These are phyloP conservation scores for Cajanus cajan DNA, from an alignment of 306 rosid genomes.

Conservation along the genomic window DNA sequence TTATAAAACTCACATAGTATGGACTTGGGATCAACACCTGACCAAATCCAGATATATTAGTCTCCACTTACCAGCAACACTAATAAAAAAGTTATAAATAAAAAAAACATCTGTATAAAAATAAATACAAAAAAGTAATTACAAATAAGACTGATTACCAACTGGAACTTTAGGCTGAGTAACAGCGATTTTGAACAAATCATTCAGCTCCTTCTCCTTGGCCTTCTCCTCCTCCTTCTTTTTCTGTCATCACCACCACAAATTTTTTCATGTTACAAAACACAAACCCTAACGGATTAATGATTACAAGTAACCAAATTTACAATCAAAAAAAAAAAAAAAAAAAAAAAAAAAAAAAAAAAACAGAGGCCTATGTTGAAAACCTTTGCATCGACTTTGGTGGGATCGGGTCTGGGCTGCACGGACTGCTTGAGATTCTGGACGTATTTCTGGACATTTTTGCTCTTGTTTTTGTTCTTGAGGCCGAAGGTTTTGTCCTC, in stretches of 20 bases:
- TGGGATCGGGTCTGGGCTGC: conserved; percentile 62
- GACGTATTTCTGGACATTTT: conserved; percentile 84
- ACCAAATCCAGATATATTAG: conserved; percentile 1
- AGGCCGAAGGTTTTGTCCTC: conserved; percentile 98
- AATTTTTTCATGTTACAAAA: neutral
- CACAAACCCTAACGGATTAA: neutral
- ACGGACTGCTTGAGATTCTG: conserved; percentile 73
- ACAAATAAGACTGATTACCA: conserved; percentile 49
- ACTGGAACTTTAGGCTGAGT: conserved; percentile 91
- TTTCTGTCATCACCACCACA: conserved; percentile 51
- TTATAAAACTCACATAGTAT: conserved; percentile 88
- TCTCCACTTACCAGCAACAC: neutral
- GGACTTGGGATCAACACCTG: conserved; percentile 99
- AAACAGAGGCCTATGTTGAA: neutral
- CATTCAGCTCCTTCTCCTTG: conserved; percentile 90
- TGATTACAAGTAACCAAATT: neutral
- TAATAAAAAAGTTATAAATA: no score
- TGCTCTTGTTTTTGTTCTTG: conserved; percentile 93
- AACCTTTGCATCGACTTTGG: conserved; percentile 73
- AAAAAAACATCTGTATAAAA: no score
- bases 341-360: neutral
- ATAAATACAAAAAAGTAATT: neutral
- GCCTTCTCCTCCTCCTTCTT: conserved; percentile 98
- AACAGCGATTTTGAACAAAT: conserved; percentile 86
- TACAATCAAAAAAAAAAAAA: no score